Conservation (phyloP, 257 asterid species). For the Scutellaria minor region DNA sequence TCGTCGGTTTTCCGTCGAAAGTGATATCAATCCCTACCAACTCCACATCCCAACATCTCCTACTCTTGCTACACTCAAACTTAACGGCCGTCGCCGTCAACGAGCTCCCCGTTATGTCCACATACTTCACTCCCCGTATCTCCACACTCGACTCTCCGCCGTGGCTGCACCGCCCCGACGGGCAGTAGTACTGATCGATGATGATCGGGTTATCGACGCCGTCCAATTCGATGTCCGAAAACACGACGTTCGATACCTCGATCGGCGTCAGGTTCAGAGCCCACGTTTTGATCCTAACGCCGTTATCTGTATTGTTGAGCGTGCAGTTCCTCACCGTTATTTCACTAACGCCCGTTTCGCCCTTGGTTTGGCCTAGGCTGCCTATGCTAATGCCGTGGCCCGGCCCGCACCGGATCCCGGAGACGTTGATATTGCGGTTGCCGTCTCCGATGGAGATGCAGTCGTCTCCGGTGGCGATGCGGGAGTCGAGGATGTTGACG, state of each 20-base stretch:
- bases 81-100: background rate
- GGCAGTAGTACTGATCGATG: slow-evolving; percentile 67
- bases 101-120: slow-evolving; percentile 21
- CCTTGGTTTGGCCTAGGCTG: slow-evolving; percentile 46
- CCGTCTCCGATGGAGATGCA: slow-evolving; percentile 61
- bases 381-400: slow-evolving; percentile 76
- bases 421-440: slow-evolving; percentile 34
- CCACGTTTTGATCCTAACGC: slow-evolving; percentile 68
- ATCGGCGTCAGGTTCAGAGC: slow-evolving; percentile 39
- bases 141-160: slow-evolving; percentile 31
- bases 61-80: slow-evolving; percentile 28
- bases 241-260: slow-evolving; percentile 42
- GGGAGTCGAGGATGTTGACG: slow-evolving; percentile 23
- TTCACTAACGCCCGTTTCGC: slow-evolving; percentile 37
- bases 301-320: slow-evolving; percentile 46
- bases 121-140: slow-evolving; percentile 15
- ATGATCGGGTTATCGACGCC: slow-evolving; percentile 52
- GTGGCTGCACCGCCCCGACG: background rate
- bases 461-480: slow-evolving; percentile 63
- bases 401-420: slow-evolving; percentile 55
- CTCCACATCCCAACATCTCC: slow-evolving; percentile 33
- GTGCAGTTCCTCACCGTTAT: slow-evolving; percentile 39
- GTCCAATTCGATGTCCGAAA: slow-evolving; percentile 33
- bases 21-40: slow-evolving; percentile 15
- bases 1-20: slow-evolving; percentile 15